phyloP scores from a whole-genome alignment of 1,139 yeast genomes.

The Kodamaea plutei region DNA sequence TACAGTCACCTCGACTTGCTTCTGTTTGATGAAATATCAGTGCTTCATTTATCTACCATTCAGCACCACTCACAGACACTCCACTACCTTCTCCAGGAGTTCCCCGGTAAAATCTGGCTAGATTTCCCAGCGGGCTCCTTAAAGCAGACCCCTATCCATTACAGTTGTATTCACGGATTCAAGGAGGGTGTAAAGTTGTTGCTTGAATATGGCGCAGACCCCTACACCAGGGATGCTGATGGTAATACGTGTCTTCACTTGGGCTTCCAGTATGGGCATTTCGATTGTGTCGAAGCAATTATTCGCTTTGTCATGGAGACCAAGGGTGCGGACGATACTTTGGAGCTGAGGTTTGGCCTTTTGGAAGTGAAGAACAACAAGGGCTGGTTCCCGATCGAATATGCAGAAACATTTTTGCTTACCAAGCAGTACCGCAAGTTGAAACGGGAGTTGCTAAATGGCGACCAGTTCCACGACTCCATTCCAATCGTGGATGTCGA shows the following conservation, averaged over 20 bases:
- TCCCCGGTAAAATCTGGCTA: slow-evolving; percentile 63
- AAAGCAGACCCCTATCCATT: slow-evolving; percentile 69
- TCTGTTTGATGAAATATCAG: slow-evolving; percentile 67
- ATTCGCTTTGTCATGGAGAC: slow-evolving; percentile 37
- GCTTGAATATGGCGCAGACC: slow-evolving; percentile 78
- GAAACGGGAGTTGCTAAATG: slow-evolving; percentile 9
- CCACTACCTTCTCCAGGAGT: slow-evolving; percentile 76
- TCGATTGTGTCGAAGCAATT: slow-evolving; percentile 59
- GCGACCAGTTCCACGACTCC: slow-evolving; percentile 3
- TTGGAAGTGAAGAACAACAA: slow-evolving; percentile 48
- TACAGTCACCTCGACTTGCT: slow-evolving; percentile 29
- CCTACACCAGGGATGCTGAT: slow-evolving; percentile 51
- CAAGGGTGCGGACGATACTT: background rate
- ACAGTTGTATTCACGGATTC: slow-evolving; percentile 64
- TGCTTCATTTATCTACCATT: slow-evolving; percentile 70
- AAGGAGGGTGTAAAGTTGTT: slow-evolving; percentile 67
- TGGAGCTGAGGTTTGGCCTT: too few relatives aligned
- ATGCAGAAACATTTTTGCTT: slow-evolving; percentile 48
- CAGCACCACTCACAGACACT: slow-evolving; percentile 73
- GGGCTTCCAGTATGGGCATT: slow-evolving; percentile 73
- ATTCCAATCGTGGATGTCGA: slow-evolving; percentile 5
- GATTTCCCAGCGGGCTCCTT: slow-evolving; percentile 45
- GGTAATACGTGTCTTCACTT: slow-evolving; percentile 80
- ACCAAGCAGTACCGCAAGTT: slow-evolving; percentile 18
- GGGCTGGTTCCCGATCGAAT: slow-evolving; percentile 70